These are phyloP conservation scores for Penicillium sp. DNA, from an alignment of 2,329 filamentous ascomycete species.

Conservation along the genomic window DNA sequence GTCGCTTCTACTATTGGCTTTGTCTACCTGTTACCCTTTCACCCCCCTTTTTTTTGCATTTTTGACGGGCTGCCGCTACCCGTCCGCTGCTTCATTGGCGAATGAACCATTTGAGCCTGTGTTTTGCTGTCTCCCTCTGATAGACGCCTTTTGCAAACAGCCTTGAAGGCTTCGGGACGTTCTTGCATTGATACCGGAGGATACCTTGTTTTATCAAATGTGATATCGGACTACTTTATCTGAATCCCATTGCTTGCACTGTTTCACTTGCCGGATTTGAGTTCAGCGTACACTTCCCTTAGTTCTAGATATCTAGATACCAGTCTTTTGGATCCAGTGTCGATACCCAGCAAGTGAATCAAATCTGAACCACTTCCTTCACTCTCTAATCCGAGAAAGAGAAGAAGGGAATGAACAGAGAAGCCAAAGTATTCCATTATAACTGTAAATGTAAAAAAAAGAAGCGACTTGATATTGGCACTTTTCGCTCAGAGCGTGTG, in stretches of 20 bases:
- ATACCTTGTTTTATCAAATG: not conserved
- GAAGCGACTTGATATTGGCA: not conserved
- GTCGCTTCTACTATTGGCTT: slow-evolving; percentile 16
- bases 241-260: slow-evolving; percentile 6
- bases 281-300: not conserved
- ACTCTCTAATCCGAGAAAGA: not conserved
- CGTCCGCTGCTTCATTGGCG: not conserved
- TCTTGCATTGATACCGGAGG: slow-evolving; percentile 1
- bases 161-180: not conserved
- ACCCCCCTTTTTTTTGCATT: slow-evolving; percentile 1
- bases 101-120: not conserved
- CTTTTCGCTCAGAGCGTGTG: slow-evolving; percentile 1
- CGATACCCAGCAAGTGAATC: not conserved
- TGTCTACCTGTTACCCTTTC: slow-evolving; percentile 5
- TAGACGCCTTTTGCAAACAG: slow-evolving; percentile 5
- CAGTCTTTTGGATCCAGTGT: slow-evolving; percentile 2
- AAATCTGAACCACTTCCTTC: slow-evolving; percentile 10
- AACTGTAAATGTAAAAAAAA: not conserved
- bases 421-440: not conserved
- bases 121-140: not conserved
- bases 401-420: not conserved
- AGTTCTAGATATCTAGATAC: slow-evolving; percentile 2
- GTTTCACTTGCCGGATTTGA: not conserved
- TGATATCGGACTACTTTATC: slow-evolving; percentile 4
- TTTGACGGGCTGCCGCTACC: slow-evolving; percentile 10